Evolutionary conservation across 768 basidiomycete genomes (phyloP).

Genomic region (Phlebiopsis gigantea): DNA sequence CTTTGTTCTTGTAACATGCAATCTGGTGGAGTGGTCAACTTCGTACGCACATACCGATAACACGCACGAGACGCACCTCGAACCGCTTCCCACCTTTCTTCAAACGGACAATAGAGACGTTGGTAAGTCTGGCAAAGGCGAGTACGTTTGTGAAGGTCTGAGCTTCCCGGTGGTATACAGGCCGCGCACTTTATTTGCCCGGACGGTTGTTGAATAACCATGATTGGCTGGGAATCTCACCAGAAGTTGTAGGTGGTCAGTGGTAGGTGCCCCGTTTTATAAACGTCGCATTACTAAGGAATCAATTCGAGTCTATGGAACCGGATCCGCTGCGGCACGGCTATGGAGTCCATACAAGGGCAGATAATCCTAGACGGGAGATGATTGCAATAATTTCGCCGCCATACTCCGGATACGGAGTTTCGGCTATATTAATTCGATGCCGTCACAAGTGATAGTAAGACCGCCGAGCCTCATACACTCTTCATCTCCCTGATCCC

Average conservation of each 20-base stretch:
- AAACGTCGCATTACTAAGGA: neutral
- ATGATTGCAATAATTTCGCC: neutral
- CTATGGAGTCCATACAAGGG: neutral
- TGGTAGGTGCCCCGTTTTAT: neutral
- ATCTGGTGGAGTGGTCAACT: constrained; percentile 43
- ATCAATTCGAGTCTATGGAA: neutral
- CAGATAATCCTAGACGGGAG: neutral
- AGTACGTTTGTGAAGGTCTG: constrained; percentile 11
- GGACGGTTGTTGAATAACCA: constrained; percentile 76
- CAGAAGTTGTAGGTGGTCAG: neutral
- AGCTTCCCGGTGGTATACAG: neutral
- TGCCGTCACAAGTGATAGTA: neutral
- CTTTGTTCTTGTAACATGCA: constrained; percentile 99
- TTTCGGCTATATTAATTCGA: neutral
- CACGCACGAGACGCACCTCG: constrained; percentile 55
- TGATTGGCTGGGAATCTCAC: constrained; percentile 13
- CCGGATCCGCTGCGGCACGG: neutral
- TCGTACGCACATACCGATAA: neutral
- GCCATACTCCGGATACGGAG: neutral
- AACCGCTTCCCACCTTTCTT: constrained; percentile 98
- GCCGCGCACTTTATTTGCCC: constrained; percentile 78
- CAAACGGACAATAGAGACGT: constrained; percentile 91
- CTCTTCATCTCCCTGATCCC: neutral
- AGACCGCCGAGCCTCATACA: neutral
- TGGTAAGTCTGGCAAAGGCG: constrained; percentile 67